Conservation (phyloP, 2,329 filamentous ascomycete species). For the Lachnellula subtilissima region DNA sequence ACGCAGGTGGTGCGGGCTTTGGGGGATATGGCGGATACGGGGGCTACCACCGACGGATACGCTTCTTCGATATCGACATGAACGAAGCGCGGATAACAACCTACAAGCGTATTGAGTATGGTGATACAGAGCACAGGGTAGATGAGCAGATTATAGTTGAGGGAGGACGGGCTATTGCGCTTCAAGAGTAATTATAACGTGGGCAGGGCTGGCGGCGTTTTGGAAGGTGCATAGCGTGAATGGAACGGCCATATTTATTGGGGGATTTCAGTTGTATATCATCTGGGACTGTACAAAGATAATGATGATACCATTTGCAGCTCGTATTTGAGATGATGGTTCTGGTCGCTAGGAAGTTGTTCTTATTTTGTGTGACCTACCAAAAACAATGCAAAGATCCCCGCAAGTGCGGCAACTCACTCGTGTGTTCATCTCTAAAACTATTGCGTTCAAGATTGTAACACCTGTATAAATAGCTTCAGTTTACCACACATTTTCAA, state of each 20-base stretch:
- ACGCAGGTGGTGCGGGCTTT: constrained; percentile 85
- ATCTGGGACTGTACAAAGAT: background rate
- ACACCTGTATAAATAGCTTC: too few species aligned
- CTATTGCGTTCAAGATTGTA: too few species aligned
- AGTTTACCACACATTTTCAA: too few species aligned
- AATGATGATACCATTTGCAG: background rate
- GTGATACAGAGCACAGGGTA: constrained; percentile 47
- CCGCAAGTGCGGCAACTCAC: too few species aligned
- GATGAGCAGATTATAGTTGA: constrained; percentile 66
- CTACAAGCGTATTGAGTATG: constrained; percentile 82
- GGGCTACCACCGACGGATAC: constrained; percentile 74
- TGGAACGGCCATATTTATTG: background rate
- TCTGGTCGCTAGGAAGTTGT: too few species aligned
- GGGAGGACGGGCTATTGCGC: constrained; percentile 40
- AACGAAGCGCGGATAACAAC: constrained; percentile 84
- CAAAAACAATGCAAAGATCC: too few species aligned
- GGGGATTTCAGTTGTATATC: background rate
- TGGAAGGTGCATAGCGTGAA: background rate
- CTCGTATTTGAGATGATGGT: too few species aligned
- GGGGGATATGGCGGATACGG: constrained; percentile 93
- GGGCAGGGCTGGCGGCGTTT: background rate
- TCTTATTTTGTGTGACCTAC: too few species aligned
- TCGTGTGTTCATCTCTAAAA: too few species aligned
- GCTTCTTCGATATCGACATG: constrained; percentile 90
- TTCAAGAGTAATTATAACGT: background rate